Evolutionary conservation across 2,329 filamentous ascomycete species (phyloP), one percentile per base, ranked within the genome.

Genomic region (Lecanoromycetidae sp.): DNA sequence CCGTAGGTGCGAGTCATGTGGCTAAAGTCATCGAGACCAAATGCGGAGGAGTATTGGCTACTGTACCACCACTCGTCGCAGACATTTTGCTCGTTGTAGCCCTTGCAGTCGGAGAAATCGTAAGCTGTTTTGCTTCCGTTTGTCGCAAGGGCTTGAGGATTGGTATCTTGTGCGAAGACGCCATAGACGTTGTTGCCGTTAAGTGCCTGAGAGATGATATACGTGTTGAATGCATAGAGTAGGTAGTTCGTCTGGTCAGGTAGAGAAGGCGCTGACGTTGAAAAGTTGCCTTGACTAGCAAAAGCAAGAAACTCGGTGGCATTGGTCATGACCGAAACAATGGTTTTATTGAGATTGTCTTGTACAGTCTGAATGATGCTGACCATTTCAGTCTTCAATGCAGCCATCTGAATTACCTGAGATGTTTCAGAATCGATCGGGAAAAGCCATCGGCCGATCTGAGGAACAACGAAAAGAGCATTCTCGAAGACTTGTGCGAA

Each of bases 41-140:
- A 53, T 9, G 51, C 41, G 5, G 48, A 51, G 6, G 12, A 20
- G 22, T 48, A 51, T 20, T 38, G 42, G 2, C 27, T 38, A 23
- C 48, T 50, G 40, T 46, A 53, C 48, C 48, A 50, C 48, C 51
- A 53, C 3, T 30, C 41, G 19, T 48, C 44, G 22, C 48, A 53
- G 20, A 53, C 19, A 4, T 47, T 47, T 30, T 53, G 44, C 6
- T 33, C 36, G 19, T 48, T 49, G 22, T 48, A 48, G 5, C 42
- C 48, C 33, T 43, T 26, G 32, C 44, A 48, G 5, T 15, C 12
- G 8, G 35, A 45, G 19, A 40, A 32, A 8, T 32, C 22, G 19
- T 37, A 45, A n/a, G 48, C 29, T 7, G 36, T 32, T 17, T 8
- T 25, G 20, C 42, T 47, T 20, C 47, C 50, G 47, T 50, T 52